Percentiles rank a stretch among this genome's conserved stretches.
Conservation (phyloP, 345 rosid species). For the Brassica nigra region DNA sequence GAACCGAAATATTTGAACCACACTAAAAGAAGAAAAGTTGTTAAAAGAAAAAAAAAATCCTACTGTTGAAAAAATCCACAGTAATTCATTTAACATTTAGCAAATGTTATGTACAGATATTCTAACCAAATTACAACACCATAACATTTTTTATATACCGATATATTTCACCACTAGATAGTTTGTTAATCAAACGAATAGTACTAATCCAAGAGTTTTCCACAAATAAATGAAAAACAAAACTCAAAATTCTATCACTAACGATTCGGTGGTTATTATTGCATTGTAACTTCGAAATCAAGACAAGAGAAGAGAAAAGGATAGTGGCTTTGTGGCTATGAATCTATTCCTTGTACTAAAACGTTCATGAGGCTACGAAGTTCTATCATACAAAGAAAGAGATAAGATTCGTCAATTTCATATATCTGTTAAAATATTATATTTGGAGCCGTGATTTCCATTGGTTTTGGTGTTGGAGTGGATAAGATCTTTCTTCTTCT, state of each 20-base stretch:
- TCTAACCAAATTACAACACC: neutral
- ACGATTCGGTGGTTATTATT: neutral
- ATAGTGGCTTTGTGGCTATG: slow-evolving; percentile 29
- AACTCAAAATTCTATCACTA: neutral
- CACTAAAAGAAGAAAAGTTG: neutral
- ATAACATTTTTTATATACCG: neutral
- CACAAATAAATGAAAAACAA: neutral
- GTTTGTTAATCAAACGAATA: neutral
- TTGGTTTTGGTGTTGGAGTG: slow-evolving; percentile 29
- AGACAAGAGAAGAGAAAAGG: neutral
- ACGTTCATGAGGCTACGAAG: slow-evolving; percentile 31
- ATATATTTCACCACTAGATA: neutral
- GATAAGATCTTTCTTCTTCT: slow-evolving; percentile 24
- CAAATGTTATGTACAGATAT: neutral
- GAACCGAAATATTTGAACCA: neutral
- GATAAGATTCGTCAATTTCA: slow-evolving; percentile 36
- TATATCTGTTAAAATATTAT: neutral
- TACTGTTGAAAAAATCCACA: neutral
- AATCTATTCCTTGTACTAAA: slow-evolving; percentile 26
- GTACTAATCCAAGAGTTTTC: neutral
- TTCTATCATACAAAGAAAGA: slow-evolving; percentile 17
- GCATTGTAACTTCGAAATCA: neutral
- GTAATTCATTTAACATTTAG: neutral
- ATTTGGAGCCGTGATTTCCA: slow-evolving; percentile 8
- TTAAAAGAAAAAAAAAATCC: neutral